These are phyloP conservation scores for Botrytis fragariae DNA, from an alignment of 2,329 filamentous ascomycete species.

Conservation along the genomic window DNA sequence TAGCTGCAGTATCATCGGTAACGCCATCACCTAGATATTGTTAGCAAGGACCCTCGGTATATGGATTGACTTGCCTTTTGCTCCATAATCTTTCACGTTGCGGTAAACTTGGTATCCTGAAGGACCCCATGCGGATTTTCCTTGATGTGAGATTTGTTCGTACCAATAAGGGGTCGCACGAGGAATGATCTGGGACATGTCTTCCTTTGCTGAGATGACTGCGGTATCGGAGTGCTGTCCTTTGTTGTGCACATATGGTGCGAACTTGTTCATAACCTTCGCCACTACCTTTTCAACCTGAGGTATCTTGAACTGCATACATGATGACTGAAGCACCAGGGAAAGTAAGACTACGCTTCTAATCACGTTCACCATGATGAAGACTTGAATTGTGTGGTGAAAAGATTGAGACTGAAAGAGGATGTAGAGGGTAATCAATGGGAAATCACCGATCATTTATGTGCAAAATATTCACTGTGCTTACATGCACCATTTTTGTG, in stretches of 20 bases:
- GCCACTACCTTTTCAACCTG: slow-evolving; percentile 14
- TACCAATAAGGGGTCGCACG: slow-evolving; percentile 27
- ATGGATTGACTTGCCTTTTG: slow-evolving; percentile 14
- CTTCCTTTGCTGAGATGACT: slow-evolving; percentile 10
- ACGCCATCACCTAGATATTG: slow-evolving; percentile 45
- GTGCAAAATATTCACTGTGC: not conserved
- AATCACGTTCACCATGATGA: slow-evolving; percentile 17
- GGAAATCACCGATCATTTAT: not conserved
- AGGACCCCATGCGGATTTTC: slow-evolving; percentile 26
- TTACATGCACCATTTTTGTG: not conserved
- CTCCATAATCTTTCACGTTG: slow-evolving; percentile 26
- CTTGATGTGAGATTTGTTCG: slow-evolving; percentile 26
- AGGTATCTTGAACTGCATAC: slow-evolving; percentile 18
- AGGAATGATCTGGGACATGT: slow-evolving; percentile 16
- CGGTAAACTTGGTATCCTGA: slow-evolving; percentile 25
- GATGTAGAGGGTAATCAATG: not conserved
- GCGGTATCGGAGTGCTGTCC: not conserved
- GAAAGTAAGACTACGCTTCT: slow-evolving; percentile 1
- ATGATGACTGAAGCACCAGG: slow-evolving; percentile 18
- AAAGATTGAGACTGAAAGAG: not conserved
- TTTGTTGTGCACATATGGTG: slow-evolving; percentile 17
- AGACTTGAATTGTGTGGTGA: not conserved
- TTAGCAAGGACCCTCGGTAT: slow-evolving; percentile 36
- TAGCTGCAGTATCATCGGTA: slow-evolving; percentile 79
- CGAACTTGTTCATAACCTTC: slow-evolving; percentile 17